Base-by-base conservation (phyloP, 768 basidiomycete genomes). In the Chlorophyllum brunneum region DNA sequence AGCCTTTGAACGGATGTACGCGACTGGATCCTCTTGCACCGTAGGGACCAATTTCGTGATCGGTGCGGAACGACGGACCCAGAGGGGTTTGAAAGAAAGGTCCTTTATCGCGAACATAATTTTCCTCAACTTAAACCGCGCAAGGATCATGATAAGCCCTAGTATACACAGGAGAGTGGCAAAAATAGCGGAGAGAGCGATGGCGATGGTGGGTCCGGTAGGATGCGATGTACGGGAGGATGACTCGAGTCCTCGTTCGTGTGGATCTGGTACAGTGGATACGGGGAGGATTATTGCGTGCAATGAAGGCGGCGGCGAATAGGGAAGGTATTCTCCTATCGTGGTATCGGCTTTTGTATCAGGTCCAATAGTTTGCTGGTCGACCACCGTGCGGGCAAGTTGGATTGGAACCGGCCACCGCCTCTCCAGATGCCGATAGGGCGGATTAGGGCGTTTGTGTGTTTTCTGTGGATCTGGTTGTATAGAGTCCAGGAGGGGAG, bases 111-210 rank as follows among this genome's bases (percentile, higher is more conserved):
- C 29, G 2, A 37, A 30, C 20, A 20, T 18, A 6, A 36, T 11
- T 26, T 48, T 38, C 48, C 22, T n/a, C 5, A 39, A 30, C 20
- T 39, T 52, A 34, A 27, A 10, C n/a, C 50, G 34, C 33, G 27
- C 23, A 30, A 48, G 37, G 34, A n/a, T 16, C 42, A 54, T 26
- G 5, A 39, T 31, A 9, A 55, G 33, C 15, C 36, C 34, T 18
- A 59, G 22, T 13, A 55, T 52, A 15, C 48, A 51, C 11, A 56
- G 33, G 22, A 59, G 50, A 18, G 47, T 50, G 18, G 56, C 3
- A 45, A 53, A 39, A 5, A 23, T 13, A 15, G 45, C 30, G 11
- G 55, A 48, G 9, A 56, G 40, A 18, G 41, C 22, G 2, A 59
- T 54, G 13, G 53, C 58, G 6, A 51, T 43, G 31, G 45, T 50